These are phyloP conservation scores for Ustilaginoidea virens DNA, from an alignment of 2,329 filamentous ascomycete species.

Conservation along the genomic window DNA sequence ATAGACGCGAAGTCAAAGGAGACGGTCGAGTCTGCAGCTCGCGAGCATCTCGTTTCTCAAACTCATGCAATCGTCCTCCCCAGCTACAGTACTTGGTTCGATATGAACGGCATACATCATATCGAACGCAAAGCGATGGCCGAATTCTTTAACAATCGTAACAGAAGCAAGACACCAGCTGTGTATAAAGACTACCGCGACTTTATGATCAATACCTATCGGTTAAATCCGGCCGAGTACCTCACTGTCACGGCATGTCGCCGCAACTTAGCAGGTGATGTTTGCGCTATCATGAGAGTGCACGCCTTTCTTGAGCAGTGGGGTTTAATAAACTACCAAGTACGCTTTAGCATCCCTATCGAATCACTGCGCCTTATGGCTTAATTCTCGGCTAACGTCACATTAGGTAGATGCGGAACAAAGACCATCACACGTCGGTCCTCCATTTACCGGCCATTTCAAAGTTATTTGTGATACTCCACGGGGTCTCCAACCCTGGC, in stretches of 20 bases:
- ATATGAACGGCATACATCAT: slow-evolving; percentile 84
- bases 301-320: slow-evolving; percentile 97
- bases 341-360: slow-evolving; percentile 24
- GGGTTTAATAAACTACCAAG: slow-evolving; percentile 98
- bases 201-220: slow-evolving; percentile 99
- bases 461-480: slow-evolving; percentile 91
- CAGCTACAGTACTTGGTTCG: slow-evolving; percentile 97
- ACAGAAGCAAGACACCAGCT: slow-evolving; percentile 91
- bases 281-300: slow-evolving; percentile 97
- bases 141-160: slow-evolving; percentile 97
- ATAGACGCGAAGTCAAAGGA: slow-evolving; percentile 61
- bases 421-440: slow-evolving; percentile 84
- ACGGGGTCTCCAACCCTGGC: slow-evolving; percentile 85
- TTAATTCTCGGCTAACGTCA: slow-evolving; percentile 3
- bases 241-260: slow-evolving; percentile 92
- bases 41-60: slow-evolving; percentile 82
- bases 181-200: slow-evolving; percentile 99
- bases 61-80: slow-evolving; percentile 92
- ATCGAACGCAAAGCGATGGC: slow-evolving; percentile 90
- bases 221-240: slow-evolving; percentile 89
- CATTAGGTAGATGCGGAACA: slow-evolving; percentile 85
- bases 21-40: slow-evolving; percentile 68
- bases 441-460: slow-evolving; percentile 96
- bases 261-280: slow-evolving; percentile 87
- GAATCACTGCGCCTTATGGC: neutral